Evolutionary conservation across 768 basidiomycete species (phyloP), one percentile per base, ranked within the genome.

Genomic region (Mycena chlorophos): DNA sequence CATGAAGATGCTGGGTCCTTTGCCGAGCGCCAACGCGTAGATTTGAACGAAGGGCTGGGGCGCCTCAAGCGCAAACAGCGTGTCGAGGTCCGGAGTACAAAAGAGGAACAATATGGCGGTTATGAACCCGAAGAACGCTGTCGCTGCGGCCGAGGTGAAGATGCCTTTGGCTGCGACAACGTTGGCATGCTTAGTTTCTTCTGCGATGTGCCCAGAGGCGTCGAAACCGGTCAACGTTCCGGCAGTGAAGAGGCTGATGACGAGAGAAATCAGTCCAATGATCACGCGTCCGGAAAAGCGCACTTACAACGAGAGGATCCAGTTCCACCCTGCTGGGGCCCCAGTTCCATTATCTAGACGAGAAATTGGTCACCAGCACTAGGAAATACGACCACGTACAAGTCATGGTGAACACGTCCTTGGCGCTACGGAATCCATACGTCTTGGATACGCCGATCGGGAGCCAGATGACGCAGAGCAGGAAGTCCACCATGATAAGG

Each of bases 11-110:
- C 89, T 88, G 0, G 84, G 85, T 13, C 84, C 85, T 65, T 80
- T 86, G 5, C 94, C 94, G 3, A 96, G 71, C 1, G 94, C 91
- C 51, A 92, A 71, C 1, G 86, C 86, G 67, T 94, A 96, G 13
- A 97, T 78, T 62, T 87, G 88, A 13, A 95, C 93, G 61, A 95
- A 97, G 0, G 94, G 94, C 65, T 97, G 93, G 0, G 94, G 94
- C 0, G 93, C 91, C 26, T 82, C 73, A 19, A 95, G 76, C 3
- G 85, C 71, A 67, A 93, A 94, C 26, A 94, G 71, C 0, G 81
- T 79, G 62, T 91, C 80, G 56, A 92, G 76, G 65, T 89, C 85
- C 3, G 92, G 91, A 2, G 85, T 87, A 70, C 90, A 93, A 69
- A 92, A 94, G 29, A 94, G 72, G 75, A 91, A 92, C 16, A 93